Percentiles rank a stretch among this genome's conserved stretches.
Conservation (phyloP, 768 basidiomycete species). For the Tylopilus plumbeoviolaceoides region DNA sequence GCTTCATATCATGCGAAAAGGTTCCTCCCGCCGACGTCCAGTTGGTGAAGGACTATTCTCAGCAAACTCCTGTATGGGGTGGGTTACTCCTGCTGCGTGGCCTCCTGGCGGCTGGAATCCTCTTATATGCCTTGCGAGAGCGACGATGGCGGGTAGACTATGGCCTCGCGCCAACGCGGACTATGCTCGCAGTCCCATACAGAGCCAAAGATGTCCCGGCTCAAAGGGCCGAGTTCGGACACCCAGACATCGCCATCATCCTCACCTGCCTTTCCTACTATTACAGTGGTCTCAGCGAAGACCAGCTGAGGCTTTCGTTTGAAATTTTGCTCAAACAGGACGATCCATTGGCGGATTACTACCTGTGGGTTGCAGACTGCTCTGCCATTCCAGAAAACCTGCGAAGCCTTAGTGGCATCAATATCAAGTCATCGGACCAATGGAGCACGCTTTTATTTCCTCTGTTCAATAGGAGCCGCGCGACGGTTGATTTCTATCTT, state of each 20-base stretch:
- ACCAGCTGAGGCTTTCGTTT: constrained; percentile 38
- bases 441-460: constrained; percentile 26
- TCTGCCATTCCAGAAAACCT: constrained; percentile 28
- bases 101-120: constrained; percentile 38
- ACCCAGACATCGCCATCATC: constrained; percentile 44
- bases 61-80: constrained; percentile 9
- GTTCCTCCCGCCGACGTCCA: neutral
- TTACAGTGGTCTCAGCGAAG: constrained; percentile 39
- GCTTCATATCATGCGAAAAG: constrained; percentile 22
- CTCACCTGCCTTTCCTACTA: constrained; percentile 30
- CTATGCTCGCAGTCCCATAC: constrained; percentile 49
- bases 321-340: constrained; percentile 37
- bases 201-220: constrained; percentile 49
- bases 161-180: constrained; percentile 40
- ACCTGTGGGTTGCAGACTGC: constrained; percentile 32
- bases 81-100: constrained; percentile 33
- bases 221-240: constrained; percentile 45
- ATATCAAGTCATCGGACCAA: constrained; percentile 37
- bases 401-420: constrained; percentile 36
- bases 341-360: constrained; percentile 40
- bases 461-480: constrained; percentile 36
- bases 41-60: constrained; percentile 5
- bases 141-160: constrained; percentile 51
- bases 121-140: constrained; percentile 35
- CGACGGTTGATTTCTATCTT: constrained; percentile 46